These are phyloP conservation scores for Rubia yunnanensis DNA, from an alignment of 257 asterid species.

Conservation along the genomic window DNA sequence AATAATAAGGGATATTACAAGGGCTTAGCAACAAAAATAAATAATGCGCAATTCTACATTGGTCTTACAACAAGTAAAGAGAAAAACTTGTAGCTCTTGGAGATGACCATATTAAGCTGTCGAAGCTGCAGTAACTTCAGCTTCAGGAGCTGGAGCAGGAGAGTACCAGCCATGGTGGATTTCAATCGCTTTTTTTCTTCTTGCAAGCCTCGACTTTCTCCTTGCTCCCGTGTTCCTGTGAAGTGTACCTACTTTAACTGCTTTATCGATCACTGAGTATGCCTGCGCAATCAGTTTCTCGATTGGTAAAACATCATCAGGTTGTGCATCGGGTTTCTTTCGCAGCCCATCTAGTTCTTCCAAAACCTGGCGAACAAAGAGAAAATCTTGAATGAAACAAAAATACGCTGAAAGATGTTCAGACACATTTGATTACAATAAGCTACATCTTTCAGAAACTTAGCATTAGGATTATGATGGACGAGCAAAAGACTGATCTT, in stretches of 20 bases:
- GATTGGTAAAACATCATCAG: constrained; percentile 56
- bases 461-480: neutral
- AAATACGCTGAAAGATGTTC: neutral
- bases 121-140: constrained; percentile 16
- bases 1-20: constrained; percentile 12
- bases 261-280: constrained; percentile 80
- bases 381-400: neutral
- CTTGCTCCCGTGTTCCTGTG: constrained; percentile 92
- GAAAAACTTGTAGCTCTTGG: neutral
- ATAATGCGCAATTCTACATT: neutral
- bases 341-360: constrained; percentile 58
- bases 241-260: constrained; percentile 65
- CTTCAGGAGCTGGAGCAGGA: constrained; percentile 27
- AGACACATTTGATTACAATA: neutral
- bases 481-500: neutral
- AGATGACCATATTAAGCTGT: constrained; percentile 22
- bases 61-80: neutral
- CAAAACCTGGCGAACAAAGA: constrained; percentile 42
- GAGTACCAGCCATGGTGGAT: constrained; percentile 84
- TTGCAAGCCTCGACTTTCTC: constrained; percentile 92
- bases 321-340: constrained; percentile 65
- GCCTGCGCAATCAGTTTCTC: constrained; percentile 89
- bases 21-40: neutral
- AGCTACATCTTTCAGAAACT: neutral
- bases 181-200: constrained; percentile 78